Conservation (phyloP, 2,329 filamentous ascomycete genomes). For the Fusarium coicis region DNA sequence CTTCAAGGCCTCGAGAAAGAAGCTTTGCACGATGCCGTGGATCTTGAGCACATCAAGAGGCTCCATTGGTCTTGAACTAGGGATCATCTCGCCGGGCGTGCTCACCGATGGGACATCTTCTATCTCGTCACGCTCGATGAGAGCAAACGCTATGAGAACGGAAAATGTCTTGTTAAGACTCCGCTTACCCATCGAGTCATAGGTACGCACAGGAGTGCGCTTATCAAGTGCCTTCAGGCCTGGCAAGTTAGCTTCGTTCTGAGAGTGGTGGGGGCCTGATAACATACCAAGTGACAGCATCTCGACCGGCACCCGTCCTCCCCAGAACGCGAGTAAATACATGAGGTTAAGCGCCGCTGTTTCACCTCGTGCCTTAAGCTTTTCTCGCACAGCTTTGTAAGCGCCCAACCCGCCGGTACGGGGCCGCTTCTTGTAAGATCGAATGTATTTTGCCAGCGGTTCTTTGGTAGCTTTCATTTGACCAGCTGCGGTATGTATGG, state of each 20-base stretch:
- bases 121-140: slow-evolving; percentile 42
- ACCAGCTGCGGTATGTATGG: slow-evolving; percentile 35
- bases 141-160: slow-evolving; percentile 40
- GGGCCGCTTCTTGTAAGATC: slow-evolving; percentile 36
- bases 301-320: slow-evolving; percentile 39
- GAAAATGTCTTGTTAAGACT: slow-evolving; percentile 43
- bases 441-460: slow-evolving; percentile 41
- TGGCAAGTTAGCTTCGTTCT: not conserved
- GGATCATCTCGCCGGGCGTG: slow-evolving; percentile 18
- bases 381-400: slow-evolving; percentile 39
- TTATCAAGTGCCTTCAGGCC: slow-evolving; percentile 39
- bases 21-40: slow-evolving; percentile 38
- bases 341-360: slow-evolving; percentile 40
- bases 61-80: slow-evolving; percentile 9
- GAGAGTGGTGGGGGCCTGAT: not conserved
- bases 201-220: slow-evolving; percentile 36
- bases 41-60: slow-evolving; percentile 41
- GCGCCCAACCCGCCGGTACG: slow-evolving; percentile 35
- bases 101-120: slow-evolving; percentile 34
- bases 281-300: slow-evolving; percentile 38
- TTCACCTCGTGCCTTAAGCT: slow-evolving; percentile 38
- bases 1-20: slow-evolving; percentile 37
- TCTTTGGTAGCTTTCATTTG: slow-evolving; percentile 38
- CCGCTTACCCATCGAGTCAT: slow-evolving; percentile 29
- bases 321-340: slow-evolving; percentile 41